These are phyloP conservation scores for Amoebophrya sp. DNA, from an alignment of 169 alveolate genomes.

Conservation along the genomic window DNA sequence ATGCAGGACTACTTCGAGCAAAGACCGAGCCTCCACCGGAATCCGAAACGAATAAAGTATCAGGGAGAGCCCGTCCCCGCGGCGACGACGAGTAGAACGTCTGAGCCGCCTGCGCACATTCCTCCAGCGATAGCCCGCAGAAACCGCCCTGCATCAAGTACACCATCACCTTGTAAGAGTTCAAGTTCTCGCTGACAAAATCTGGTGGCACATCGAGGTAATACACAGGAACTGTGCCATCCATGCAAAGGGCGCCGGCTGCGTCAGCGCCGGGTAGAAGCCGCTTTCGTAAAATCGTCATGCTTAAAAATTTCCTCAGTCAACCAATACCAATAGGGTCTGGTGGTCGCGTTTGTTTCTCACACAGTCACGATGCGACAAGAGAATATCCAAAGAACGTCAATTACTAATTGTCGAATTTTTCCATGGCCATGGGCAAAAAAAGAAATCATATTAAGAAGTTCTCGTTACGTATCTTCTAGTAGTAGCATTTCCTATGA, in stretches of 20 bases:
- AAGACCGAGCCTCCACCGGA: too few relatives aligned
- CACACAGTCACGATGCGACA: too few relatives aligned
- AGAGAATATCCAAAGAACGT: too few relatives aligned
- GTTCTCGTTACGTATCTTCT: too few relatives aligned
- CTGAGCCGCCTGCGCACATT: background rate
- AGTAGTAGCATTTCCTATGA: too few relatives aligned
- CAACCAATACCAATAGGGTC: too few relatives aligned
- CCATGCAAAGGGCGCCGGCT: background rate
- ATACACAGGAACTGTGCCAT: background rate
- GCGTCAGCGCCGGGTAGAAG: background rate
- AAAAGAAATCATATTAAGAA: too few relatives aligned
- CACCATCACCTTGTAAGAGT: background rate
- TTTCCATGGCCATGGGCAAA: too few relatives aligned
- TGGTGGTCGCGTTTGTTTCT: too few relatives aligned
- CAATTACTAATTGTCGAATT: too few relatives aligned
- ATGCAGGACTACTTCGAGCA: background rate
- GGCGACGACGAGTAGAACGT: background rate
- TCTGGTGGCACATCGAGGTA: too few relatives aligned
- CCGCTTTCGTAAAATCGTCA: background rate
- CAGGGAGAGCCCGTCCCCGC: background rate
- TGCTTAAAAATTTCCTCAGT: too few relatives aligned
- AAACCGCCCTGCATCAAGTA: constrained; percentile 15
- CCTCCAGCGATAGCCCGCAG: background rate
- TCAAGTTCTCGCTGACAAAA: background rate
- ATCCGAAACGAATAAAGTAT: background rate